Conservation (phyloP, 176 grass and related monocot genomes). For the Juncus inflexus region DNA sequence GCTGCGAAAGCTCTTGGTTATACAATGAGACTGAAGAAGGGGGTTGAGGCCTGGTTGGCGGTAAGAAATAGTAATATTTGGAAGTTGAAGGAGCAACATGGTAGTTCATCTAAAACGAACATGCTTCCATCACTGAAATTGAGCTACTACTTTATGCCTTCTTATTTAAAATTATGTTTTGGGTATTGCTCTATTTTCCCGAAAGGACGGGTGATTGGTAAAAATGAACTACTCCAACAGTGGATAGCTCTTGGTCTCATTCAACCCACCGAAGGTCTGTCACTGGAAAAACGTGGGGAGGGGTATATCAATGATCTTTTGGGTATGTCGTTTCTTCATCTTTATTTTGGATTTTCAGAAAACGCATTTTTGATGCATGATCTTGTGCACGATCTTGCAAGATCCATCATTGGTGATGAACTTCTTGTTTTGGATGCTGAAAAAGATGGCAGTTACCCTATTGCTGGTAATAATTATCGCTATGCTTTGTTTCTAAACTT, state of each 20-base stretch:
- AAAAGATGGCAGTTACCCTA: not conserved
- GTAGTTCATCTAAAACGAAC: constrained; percentile 9
- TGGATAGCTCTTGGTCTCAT: no score
- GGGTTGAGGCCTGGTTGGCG: not conserved
- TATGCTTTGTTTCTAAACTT: constrained; percentile 20
- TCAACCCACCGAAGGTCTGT: not conserved
- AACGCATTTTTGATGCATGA: constrained; percentile 26
- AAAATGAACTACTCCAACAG: no score
- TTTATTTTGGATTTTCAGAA: constrained; percentile 14
- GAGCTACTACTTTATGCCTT: constrained; percentile 25
- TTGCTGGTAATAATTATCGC: constrained; percentile 12
- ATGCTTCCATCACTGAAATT: constrained; percentile 21
- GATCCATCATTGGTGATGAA: constrained; percentile 27
- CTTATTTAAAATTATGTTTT: constrained; percentile 25
- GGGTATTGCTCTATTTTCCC: constrained; percentile 24
- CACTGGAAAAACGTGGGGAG: constrained; percentile 19
- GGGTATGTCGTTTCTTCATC: constrained; percentile 26
- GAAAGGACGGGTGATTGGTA: constrained; percentile 22
- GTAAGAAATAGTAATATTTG: constrained; percentile 22
- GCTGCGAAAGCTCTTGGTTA: constrained; percentile 23
- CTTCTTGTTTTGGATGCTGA: constrained; percentile 19
- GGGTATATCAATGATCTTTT: constrained; percentile 25
- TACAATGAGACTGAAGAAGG: not conserved
- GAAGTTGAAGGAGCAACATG: no score
- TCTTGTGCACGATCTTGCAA: constrained; percentile 13